Conservation (phyloP, 305 asterid species). For the Fraxinus sp. region DNA sequence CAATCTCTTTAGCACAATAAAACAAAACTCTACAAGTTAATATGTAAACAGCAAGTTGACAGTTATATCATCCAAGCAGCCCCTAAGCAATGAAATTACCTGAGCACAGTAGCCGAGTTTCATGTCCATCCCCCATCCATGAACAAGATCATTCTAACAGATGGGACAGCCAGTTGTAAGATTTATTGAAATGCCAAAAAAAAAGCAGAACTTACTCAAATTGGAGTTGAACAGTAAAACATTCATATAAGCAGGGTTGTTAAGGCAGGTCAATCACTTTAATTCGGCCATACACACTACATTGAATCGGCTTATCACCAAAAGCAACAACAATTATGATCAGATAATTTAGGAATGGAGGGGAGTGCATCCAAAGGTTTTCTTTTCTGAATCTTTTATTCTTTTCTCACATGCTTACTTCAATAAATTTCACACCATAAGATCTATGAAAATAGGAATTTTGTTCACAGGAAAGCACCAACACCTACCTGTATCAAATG, state of each 20-base stretch:
- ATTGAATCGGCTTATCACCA: not conserved
- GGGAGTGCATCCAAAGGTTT: not conserved
- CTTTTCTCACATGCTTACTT: not conserved
- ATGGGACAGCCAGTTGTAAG: slow-evolving; percentile 17
- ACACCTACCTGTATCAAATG: slow-evolving; percentile 83
- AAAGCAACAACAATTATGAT: not conserved
- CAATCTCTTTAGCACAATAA: not conserved
- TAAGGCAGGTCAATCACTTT: not conserved
- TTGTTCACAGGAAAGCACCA: slow-evolving; percentile 1
- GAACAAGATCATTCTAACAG: slow-evolving; percentile 95
- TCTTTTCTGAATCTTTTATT: not conserved
- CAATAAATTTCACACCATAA: not conserved
- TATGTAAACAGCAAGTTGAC: not conserved
- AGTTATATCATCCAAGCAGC: slow-evolving; percentile 14
- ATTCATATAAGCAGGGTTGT: not conserved
- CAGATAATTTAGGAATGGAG: not conserved
- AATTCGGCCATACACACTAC: not conserved
- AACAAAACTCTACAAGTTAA: slow-evolving; percentile 3
- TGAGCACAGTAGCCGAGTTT: slow-evolving; percentile 98
- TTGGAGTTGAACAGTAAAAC: slow-evolving; percentile 5
- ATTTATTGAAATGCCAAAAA: slow-evolving; percentile 16
- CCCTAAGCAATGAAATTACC: slow-evolving; percentile 38
- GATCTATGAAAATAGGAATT: not conserved
- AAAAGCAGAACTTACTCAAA: slow-evolving; percentile 13
- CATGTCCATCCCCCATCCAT: slow-evolving; percentile 99